phyloP scores from a whole-genome alignment of 2,329 filamentous ascomycete species.

The Penicillium rolfsii region DNA sequence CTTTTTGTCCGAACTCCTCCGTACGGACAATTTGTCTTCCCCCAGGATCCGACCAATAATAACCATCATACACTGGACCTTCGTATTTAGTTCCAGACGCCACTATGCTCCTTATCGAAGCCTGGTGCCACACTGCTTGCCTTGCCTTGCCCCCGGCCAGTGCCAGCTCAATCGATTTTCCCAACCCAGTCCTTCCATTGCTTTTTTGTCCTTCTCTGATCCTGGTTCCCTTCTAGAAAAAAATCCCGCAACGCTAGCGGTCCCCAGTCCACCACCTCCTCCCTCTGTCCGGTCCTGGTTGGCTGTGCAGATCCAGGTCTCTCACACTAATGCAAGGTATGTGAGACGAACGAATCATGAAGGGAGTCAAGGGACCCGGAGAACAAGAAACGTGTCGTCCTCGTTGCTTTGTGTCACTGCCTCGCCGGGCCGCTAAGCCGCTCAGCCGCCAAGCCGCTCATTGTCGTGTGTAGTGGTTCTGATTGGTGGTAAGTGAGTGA shows the following conservation, averaged over 20 bases:
- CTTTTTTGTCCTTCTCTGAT: conserved; percentile 13
- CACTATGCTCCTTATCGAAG: background rate
- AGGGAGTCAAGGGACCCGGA: background rate
- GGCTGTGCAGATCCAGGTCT: background rate
- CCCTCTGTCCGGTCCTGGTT: background rate
- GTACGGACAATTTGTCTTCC: background rate
- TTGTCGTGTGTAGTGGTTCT: background rate
- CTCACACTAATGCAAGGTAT: conserved; percentile 5
- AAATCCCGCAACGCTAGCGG: conserved; percentile 26
- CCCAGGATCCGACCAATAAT: background rate
- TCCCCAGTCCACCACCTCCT: background rate
- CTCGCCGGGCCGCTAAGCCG: background rate
- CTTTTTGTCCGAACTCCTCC: background rate
- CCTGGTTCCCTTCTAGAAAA: conserved; percentile 22
- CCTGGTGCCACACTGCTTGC: background rate
- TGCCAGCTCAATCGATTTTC: background rate
- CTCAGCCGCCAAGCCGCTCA: background rate
- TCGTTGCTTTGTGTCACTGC: conserved; percentile 4
- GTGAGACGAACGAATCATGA: background rate
- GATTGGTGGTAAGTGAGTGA: too few species aligned
- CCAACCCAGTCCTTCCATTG: background rate
- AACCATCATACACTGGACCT: background rate
- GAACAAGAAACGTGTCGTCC: background rate
- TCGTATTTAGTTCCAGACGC: background rate
- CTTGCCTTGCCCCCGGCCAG: background rate